A percentile compares a stretch with the other conserved stretches of the same genome.
Evolutionary conservation across 257 asterid genomes (phyloP).

Genomic region (Solanum neorickii): DNA sequence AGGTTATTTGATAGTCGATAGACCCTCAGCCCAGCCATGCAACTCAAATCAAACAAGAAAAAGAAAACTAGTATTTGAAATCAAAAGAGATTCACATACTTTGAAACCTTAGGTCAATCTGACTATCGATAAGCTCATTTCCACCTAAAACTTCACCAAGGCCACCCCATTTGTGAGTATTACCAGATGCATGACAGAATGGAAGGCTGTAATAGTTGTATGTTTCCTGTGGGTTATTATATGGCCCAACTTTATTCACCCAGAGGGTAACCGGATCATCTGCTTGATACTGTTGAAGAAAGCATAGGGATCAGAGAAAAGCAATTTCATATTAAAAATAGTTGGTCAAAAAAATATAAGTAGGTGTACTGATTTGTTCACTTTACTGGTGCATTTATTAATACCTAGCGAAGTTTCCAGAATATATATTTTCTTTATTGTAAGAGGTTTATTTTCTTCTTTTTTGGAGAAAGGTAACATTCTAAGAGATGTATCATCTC

Average conservation of each 20-base stretch:
- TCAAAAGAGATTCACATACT: slow-evolving; percentile 29
- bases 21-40: not conserved
- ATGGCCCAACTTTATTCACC: slow-evolving; percentile 98
- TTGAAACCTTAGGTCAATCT: slow-evolving; percentile 62
- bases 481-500: not conserved
- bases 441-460: not conserved
- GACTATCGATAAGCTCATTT: slow-evolving; percentile 94
- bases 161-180: slow-evolving; percentile 94
- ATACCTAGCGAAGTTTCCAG: not conserved
- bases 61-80: not conserved
- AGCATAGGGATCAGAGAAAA: slow-evolving; percentile 12
- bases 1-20: slow-evolving; percentile 15
- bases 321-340: not conserved
- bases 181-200: slow-evolving; percentile 63
- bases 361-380: not conserved
- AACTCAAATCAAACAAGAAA: not conserved
- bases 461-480: not conserved
- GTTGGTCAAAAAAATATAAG: not conserved
- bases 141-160: slow-evolving; percentile 99
- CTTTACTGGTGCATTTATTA: not conserved
- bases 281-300: slow-evolving; percentile 55
- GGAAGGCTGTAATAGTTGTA: slow-evolving; percentile 93
- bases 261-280: slow-evolving; percentile 70
- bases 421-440: not conserved
- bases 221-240: slow-evolving; percentile 94